Percentiles rank a stretch among this genome's conserved stretches.
These are phyloP conservation scores for Leishmania gerbilli DNA, from an alignment of 208 protist species.

Conservation along the genomic window DNA sequence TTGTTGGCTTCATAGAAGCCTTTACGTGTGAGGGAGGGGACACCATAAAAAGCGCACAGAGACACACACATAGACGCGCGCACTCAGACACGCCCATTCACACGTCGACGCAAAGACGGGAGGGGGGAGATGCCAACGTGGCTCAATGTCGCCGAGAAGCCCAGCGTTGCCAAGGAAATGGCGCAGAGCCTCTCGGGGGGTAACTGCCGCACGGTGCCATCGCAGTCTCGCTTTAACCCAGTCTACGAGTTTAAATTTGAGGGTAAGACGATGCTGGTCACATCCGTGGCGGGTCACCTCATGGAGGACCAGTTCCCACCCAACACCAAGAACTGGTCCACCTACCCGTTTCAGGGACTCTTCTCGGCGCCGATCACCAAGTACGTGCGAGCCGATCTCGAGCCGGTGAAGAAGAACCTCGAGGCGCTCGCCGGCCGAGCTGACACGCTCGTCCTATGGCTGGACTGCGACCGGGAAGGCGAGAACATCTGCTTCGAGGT, in stretches of 20 bases:
- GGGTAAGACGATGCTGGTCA: slow-evolving; percentile 92
- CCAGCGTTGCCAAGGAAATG: slow-evolving; percentile 93
- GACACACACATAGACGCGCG: not conserved
- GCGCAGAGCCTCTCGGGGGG: slow-evolving; percentile 77
- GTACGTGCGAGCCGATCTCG: slow-evolving; percentile 69
- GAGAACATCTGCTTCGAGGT: slow-evolving; percentile 99
- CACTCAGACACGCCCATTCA: not conserved
- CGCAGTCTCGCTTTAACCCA: slow-evolving; percentile 77
- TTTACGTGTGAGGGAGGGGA: not conserved
- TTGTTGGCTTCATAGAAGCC: not conserved
- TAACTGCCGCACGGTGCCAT: slow-evolving; percentile 36
- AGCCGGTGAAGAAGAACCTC: slow-evolving; percentile 82
- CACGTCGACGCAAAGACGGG: not conserved
- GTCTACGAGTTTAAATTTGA: slow-evolving; percentile 83
- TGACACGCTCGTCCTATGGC: slow-evolving; percentile 91
- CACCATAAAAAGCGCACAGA: not conserved
- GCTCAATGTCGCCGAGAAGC: slow-evolving; percentile 96
- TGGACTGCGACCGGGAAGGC: slow-evolving; percentile 97
- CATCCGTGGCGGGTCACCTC: slow-evolving; percentile 97
- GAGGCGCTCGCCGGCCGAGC: slow-evolving; percentile 61
- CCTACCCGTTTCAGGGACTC: slow-evolving; percentile 85
- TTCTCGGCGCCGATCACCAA: slow-evolving; percentile 90
- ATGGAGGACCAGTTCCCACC: slow-evolving; percentile 93
- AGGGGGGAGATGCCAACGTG: slow-evolving; percentile 58
- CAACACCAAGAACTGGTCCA: slow-evolving; percentile 83